phyloP scores from a whole-genome alignment of 2,329 filamentous ascomycete species.

The Diaporthe amygdali region DNA sequence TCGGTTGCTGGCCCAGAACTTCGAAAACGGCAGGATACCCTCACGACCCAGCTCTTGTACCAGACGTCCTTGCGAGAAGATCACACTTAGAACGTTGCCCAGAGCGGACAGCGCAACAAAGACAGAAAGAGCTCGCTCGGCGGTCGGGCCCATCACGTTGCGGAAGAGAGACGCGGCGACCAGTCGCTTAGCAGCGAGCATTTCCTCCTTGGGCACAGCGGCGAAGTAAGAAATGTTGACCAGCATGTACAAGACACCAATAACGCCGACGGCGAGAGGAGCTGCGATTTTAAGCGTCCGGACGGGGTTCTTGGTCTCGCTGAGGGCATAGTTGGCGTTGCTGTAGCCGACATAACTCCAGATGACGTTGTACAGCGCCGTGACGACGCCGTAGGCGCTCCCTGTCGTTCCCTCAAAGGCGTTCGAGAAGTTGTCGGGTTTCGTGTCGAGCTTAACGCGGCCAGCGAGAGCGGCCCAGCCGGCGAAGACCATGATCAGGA shows the following conservation, averaged over 20 bases:
- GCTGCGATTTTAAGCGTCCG: conserved; percentile 68
- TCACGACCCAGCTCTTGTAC: conserved; percentile 18
- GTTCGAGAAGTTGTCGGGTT: conserved; percentile 53
- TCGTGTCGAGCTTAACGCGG: conserved; percentile 29
- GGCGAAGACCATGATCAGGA: conserved; percentile 66
- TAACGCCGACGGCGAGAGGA: conserved; percentile 63
- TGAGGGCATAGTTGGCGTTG: conserved; percentile 74
- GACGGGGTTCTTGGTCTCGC: conserved; percentile 73
- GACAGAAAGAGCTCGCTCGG: conserved; percentile 18
- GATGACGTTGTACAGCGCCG: conserved; percentile 70
- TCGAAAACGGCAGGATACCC: conserved; percentile 38
- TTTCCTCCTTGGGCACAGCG: conserved; percentile 70
- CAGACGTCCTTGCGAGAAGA: conserved; percentile 66
- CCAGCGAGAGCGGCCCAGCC: conserved; percentile 63
- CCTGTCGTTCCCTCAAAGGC: conserved; percentile 59
- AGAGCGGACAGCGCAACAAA: conserved; percentile 68
- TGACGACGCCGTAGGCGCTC: conserved; percentile 43
- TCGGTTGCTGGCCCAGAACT: conserved; percentile 64
- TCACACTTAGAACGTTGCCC: conserved; percentile 77
- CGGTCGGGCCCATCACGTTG: conserved; percentile 63
- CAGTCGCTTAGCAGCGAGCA: conserved; percentile 69
- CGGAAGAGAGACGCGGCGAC: conserved; percentile 73
- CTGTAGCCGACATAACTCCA: conserved; percentile 71
- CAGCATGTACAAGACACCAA: conserved; percentile 69
- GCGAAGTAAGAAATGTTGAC: conserved; percentile 68